Evolutionary conservation across 2,329 filamentous ascomycete genomes (phyloP), one percentile per base, ranked within the genome.

Genomic region (Polytolypa hystricis): DNA sequence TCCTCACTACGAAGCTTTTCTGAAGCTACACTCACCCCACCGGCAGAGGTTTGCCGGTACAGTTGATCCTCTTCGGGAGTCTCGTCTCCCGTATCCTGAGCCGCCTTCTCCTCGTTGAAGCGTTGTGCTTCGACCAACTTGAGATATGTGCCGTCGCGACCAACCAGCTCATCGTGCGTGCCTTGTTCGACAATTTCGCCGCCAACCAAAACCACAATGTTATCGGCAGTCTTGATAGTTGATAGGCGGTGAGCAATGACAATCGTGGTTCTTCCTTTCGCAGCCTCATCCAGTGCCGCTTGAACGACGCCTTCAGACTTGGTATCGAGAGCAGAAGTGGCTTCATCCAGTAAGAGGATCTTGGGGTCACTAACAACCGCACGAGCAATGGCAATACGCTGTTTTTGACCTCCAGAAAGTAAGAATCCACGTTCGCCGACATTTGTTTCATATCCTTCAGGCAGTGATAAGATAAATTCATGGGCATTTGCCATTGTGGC

Each of bases 351-450:
- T 0, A 98, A 72, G 1, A 98, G 70, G 51, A 98, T 79, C 64
- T 87, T 93, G 0, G 89, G 89, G 49, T 95, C 83, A 12, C 82
- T 89, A 19, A 95, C 84, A 39, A 95, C 75, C 26, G 87, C 87
- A 52, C 86, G 73, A 5, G 89, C 86, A 58, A 96, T 95, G 9
- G 89, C 87, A 53, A 96, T 93, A 49, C 91, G 84, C 61, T 96
- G 91, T 60, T 95, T 94, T 61, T 98, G 91, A 23, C 91, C 91
- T 56, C 91, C 91, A 38, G 84, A 93, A 6, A 98, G 70, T 35
- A 95, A 65, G 55, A 94, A 93, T 7, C 91, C 91, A 44, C 87
- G 80, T 59, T 96, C 86, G 39, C 91, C 91, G n/a, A 96, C 89
- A 46, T 93, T 79, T 0, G 91, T 96, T 46, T 94, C 75, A 51